Percentiles rank a stretch among this genome's conserved stretches.
Conservation (phyloP, 208 protist genomes). For the Trypanosoma brucei region DNA sequence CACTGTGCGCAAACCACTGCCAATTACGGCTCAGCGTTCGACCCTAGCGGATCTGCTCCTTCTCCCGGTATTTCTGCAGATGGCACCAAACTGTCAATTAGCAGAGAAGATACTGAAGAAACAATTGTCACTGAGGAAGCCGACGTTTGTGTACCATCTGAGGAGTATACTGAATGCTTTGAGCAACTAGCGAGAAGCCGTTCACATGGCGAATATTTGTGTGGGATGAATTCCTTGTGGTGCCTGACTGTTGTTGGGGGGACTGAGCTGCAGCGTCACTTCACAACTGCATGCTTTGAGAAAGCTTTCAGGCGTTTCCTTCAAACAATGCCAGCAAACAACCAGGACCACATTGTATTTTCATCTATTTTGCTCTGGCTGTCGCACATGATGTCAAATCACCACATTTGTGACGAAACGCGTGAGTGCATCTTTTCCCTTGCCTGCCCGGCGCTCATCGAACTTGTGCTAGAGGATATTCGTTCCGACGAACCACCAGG, state of each 20-base stretch:
- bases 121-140: background rate
- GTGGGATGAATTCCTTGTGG: constrained; percentile 59
- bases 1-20: too few species aligned
- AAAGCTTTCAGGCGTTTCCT: constrained; percentile 51
- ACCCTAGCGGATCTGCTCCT: background rate
- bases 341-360: constrained; percentile 69
- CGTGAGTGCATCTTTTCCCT: constrained; percentile 29
- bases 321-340: constrained; percentile 35
- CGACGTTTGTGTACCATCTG: constrained; percentile 10
- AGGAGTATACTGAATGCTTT: constrained; percentile 24
- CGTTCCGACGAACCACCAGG: background rate
- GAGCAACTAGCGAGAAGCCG: constrained; percentile 26
- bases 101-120: background rate
- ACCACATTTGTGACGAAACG: constrained; percentile 19
- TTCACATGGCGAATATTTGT: constrained; percentile 68
- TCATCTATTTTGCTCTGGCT: constrained; percentile 62
- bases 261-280: constrained; percentile 21
- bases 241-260: constrained; percentile 59
- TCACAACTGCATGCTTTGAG: constrained; percentile 30
- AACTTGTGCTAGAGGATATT: constrained; percentile 34
- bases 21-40: too few species aligned
- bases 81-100: constrained; percentile 13
- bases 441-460: constrained; percentile 32
- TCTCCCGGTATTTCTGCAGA: background rate
- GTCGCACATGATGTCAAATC: constrained; percentile 39